Evolutionary conservation across 192 early-diverging fungal genomes (phyloP).

Genomic region (Entomortierella parvispora): DNA sequence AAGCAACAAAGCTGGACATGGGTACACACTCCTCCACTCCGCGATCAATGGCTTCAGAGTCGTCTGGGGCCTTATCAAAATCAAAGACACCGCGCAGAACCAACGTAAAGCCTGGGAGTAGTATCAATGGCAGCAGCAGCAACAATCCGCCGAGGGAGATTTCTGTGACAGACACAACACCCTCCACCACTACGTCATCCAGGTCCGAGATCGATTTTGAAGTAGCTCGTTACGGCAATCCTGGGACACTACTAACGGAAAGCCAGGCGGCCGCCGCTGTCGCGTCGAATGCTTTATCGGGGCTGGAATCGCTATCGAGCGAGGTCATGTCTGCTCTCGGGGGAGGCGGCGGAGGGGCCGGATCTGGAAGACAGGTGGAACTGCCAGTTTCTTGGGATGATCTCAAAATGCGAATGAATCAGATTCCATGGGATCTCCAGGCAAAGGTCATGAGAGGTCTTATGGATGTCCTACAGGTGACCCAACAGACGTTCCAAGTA

Average conservation of each 20-base stretch:
- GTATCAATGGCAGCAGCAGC: no score
- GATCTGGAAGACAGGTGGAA: constrained; percentile 1
- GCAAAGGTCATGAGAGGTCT: constrained; percentile 33
- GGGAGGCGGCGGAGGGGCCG: not conserved
- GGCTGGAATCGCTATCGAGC: constrained; percentile 9
- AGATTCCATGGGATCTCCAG: constrained; percentile 36
- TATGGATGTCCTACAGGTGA: constrained; percentile 21
- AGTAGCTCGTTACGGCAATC: no score
- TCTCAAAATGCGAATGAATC: constrained; percentile 23
- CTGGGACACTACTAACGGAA: not conserved
- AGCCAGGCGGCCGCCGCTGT: constrained; percentile 3
- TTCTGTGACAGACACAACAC: no score
- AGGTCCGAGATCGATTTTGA: no score
- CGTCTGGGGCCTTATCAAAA: no score
- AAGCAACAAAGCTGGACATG: no score
- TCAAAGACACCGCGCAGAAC: not conserved
- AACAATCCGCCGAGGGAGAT: no score
- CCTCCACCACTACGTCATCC: no score
- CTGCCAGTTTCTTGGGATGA: constrained; percentile 35
- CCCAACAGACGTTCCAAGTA: constrained; percentile 20
- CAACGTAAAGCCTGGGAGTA: no score
- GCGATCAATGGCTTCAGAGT: no score
- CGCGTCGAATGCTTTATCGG: constrained; percentile 10
- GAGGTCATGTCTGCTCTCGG: constrained; percentile 16
- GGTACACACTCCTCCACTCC: no score